phyloP scores from a whole-genome alignment of 306 rosid species.

The Begonia peltatifolia region DNA sequence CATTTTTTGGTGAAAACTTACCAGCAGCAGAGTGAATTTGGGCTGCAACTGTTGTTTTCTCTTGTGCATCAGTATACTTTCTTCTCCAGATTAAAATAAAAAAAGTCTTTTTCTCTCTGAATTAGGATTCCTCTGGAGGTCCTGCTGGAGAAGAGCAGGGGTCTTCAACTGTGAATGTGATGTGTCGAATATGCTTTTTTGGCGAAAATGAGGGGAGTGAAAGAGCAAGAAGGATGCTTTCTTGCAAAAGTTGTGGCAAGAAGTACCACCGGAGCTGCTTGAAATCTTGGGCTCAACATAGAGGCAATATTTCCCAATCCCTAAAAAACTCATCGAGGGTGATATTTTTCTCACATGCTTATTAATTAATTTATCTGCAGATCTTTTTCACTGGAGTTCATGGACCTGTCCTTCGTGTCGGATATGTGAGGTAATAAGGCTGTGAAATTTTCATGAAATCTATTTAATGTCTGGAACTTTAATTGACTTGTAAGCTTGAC shows the following conservation, averaged over 20 bases:
- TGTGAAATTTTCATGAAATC: background rate
- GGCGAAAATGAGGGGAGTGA: conserved; percentile 86
- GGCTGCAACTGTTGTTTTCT: too few relatives aligned
- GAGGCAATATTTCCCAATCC: conserved; percentile 46
- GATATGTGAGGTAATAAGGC: conserved; percentile 34
- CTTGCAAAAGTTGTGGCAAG: conserved; percentile 89
- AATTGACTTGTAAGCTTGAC: background rate
- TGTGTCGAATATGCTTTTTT: conserved; percentile 87
- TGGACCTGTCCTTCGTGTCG: conserved; percentile 57
- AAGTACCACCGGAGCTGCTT: conserved; percentile 90
- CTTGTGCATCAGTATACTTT: too few relatives aligned
- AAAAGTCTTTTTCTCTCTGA: background rate
- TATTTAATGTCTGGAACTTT: conserved; percentile 1
- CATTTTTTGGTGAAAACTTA: too few relatives aligned
- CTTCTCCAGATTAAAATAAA: too few relatives aligned
- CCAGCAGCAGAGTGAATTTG: too few relatives aligned
- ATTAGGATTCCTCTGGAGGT: conserved; percentile 54
- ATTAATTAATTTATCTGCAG: conserved; percentile 17
- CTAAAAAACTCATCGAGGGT: background rate
- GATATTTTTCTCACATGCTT: conserved; percentile 2
- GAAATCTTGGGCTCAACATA: conserved; percentile 81
- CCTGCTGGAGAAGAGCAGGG: conserved; percentile 58
- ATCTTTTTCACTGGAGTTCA: conserved; percentile 53
- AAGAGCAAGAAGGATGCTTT: conserved; percentile 77
- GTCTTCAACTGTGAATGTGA: conserved; percentile 50